Base-by-base conservation (phyloP, 164 flowering plant species). In the Tinospora cordifolia region DNA sequence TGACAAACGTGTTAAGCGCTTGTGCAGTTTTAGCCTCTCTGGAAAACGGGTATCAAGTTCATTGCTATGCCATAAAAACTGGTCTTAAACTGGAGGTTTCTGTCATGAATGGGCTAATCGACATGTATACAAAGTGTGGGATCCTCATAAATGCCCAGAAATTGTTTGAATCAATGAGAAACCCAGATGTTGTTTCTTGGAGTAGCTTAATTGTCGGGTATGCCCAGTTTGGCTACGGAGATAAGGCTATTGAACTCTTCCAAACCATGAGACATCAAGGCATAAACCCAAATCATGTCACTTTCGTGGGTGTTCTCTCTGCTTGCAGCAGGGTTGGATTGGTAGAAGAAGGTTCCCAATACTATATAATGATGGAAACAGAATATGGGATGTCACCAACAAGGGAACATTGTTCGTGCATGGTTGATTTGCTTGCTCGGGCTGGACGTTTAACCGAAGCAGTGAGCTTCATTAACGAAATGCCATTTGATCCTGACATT, bases 91-190 rank as follows among this genome's bases (percentile, higher is more conserved):
- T 38, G 34, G 83, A 82, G 67, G 71, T 71, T 41, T 74, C 81
- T 12, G 78, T 87, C 51, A 54, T 74, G 4, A 89, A 87, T 74
- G 84, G 84, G 30, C 63, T 86, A 34, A 83, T 87, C 66, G 89
- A 87, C 77, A 85, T 85, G 89, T 86, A 87, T 77, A 74, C 84
- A 13, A 89, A 87, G 58, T 87, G 89, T 75, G 87, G 90, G n/a
- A 80, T 81, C 46, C 83, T 85, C 6, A 74, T 41, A 40, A 76
- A 30, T 74, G 86, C 90, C 64, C 64, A 21, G 39, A 72, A 74
- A 71, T 60, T 84, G 62, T 89, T 87, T 72, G 78, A 82, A 44
- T 60, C 64, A 15, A 81, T 86, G 81, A 74, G 36, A 30, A 30
- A n/a, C n/a, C n/a, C n/a, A n/a, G n/a, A n/a, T n/a, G n/a, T n/a